Evolutionary conservation across 805 yeast species (phyloP).

Genomic region (Zygosaccharomyces kombuchaensis): DNA sequence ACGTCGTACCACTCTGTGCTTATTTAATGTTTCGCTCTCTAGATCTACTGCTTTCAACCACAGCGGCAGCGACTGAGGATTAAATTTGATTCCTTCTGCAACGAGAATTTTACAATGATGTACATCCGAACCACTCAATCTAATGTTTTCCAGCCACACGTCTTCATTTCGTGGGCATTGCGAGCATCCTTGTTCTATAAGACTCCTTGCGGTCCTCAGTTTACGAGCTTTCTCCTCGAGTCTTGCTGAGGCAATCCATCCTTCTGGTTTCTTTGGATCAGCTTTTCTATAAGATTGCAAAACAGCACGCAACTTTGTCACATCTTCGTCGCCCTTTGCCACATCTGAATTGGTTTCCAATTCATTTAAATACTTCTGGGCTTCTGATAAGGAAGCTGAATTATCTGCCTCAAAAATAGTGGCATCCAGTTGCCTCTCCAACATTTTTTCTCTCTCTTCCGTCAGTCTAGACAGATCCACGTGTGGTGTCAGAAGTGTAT

Average conservation of each 20-base stretch:
- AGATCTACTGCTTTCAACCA: constrained; percentile 72
- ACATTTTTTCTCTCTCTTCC: constrained; percentile 56
- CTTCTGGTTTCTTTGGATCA: constrained; percentile 67
- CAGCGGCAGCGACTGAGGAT: constrained; percentile 52
- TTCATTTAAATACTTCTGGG: constrained; percentile 41
- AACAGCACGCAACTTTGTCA: constrained; percentile 53
- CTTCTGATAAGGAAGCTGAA: constrained; percentile 31
- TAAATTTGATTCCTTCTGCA: constrained; percentile 57
- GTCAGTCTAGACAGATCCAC: constrained; percentile 50
- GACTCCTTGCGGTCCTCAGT: constrained; percentile 48
- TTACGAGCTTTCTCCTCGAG: constrained; percentile 65
- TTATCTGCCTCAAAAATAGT: constrained; percentile 17
- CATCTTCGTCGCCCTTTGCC: constrained; percentile 41
- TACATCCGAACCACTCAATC: constrained; percentile 47
- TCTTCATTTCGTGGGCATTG: constrained; percentile 62
- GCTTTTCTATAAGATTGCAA: constrained; percentile 65
- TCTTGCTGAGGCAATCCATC: constrained; percentile 85
- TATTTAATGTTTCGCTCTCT: constrained; percentile 53
- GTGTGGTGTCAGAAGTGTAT: constrained; percentile 47
- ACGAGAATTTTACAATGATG: constrained; percentile 53
- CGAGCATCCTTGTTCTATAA: constrained; percentile 72
- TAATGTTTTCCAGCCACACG: constrained; percentile 77
- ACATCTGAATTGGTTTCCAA: constrained; percentile 21
- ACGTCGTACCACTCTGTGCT: constrained; percentile 58
- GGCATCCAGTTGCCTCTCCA: constrained; percentile 51